phyloP scores from a whole-genome alignment of 2,329 filamentous ascomycete genomes.

The Aspergillus fischeri region DNA sequence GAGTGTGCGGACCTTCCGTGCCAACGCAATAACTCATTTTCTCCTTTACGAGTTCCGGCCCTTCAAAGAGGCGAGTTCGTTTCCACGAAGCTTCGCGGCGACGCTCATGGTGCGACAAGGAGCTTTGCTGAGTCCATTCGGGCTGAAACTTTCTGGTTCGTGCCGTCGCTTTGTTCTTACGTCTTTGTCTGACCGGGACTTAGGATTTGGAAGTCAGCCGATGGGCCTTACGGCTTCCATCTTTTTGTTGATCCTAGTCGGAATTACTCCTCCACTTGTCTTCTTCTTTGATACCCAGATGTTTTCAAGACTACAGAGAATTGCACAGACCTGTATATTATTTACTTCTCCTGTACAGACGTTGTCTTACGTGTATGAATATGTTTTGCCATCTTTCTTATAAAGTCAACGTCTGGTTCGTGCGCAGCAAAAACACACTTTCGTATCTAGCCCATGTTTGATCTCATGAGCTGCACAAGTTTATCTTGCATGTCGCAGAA shows the following conservation, averaged over 20 bases:
- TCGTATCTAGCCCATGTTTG: not conserved
- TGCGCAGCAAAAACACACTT: not conserved
- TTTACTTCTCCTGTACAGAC: not conserved
- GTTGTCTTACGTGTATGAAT: not conserved
- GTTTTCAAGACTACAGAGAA: not conserved
- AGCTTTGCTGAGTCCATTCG: not conserved
- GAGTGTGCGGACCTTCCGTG: not conserved
- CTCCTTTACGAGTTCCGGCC: not conserved
- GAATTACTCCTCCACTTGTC: too few relatives aligned
- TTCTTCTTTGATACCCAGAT: not conserved
- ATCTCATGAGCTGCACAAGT: constrained; percentile 39
- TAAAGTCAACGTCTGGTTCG: not conserved
- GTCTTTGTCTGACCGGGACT: not conserved
- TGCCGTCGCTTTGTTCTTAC: not conserved
- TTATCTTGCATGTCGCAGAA: constrained; percentile 55
- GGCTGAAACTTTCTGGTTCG: not conserved
- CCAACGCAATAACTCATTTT: not conserved
- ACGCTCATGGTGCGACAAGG: not conserved
- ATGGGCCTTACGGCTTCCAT: not conserved
- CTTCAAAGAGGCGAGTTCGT: not conserved
- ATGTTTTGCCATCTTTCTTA: not conserved
- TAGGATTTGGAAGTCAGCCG: not conserved
- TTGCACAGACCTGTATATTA: not conserved
- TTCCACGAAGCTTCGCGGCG: not conserved
- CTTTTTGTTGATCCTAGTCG: not conserved